These are phyloP conservation scores for Russula emetica DNA, from an alignment of 768 basidiomycete genomes.

Conservation along the genomic window DNA sequence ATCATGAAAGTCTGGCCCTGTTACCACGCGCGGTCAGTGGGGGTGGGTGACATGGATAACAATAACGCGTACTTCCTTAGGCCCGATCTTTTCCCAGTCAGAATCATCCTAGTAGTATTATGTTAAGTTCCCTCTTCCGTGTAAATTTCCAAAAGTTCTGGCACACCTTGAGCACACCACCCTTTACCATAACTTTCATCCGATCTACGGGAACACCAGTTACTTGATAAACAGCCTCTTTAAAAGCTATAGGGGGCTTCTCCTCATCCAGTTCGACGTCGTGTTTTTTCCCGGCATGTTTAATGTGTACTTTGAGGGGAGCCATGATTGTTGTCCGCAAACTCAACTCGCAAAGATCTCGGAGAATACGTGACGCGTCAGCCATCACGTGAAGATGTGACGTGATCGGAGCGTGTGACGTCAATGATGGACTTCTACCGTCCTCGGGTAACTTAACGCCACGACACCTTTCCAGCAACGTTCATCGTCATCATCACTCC, in stretches of 20 bases:
- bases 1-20: conserved; percentile 90
- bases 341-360: not conserved
- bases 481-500: not conserved
- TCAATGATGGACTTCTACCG: too few relatives aligned
- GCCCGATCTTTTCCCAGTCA: conserved; percentile 76
- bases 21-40: conserved; percentile 2
- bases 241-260: conserved; percentile 68
- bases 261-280: conserved; percentile 69
- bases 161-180: conserved; percentile 80
- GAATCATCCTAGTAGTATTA: conserved; percentile 64
- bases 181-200: conserved; percentile 98
- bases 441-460: too few relatives aligned
- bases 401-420: conserved; percentile 5
- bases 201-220: conserved; percentile 88
- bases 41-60: not conserved
- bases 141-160: not conserved
- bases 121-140: not conserved
- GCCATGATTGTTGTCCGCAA: conserved; percentile 46
- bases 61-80: conserved; percentile 61
- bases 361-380: conserved; percentile 14
- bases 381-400: conserved; percentile 19
- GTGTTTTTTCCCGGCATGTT: conserved; percentile 82
- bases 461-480: not conserved
- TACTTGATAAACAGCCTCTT: conserved; percentile 70
- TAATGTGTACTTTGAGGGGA: conserved; percentile 72